Conservation (phyloP, 495 filamentous ascomycete species). For the Chaetomium tenue region DNA sequence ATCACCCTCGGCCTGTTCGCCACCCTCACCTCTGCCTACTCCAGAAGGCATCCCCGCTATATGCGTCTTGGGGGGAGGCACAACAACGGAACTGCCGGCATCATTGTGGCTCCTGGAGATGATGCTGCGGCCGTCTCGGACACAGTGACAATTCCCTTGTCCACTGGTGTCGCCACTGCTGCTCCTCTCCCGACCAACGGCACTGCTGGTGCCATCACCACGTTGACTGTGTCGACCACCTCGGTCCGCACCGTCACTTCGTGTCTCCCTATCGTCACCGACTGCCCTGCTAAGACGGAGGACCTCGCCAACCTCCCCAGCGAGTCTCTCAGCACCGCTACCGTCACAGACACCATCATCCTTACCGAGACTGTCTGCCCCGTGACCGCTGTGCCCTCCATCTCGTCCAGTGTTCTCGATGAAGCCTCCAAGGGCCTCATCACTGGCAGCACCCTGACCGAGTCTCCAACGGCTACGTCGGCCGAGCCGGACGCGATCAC, state of each 20-base stretch:
- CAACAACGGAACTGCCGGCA: slow-evolving; percentile 36
- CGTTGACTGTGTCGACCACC: slow-evolving; percentile 55
- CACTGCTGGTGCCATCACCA: slow-evolving; percentile 38
- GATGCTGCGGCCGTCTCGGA: neutral
- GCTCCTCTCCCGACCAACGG: slow-evolving; percentile 25
- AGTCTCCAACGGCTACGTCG: slow-evolving; percentile 25
- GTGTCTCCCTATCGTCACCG: slow-evolving; percentile 60
- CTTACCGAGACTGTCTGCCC: slow-evolving; percentile 50
- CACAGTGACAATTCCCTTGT: slow-evolving; percentile 10
- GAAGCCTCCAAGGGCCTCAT: slow-evolving; percentile 40
- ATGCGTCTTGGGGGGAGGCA: slow-evolving; percentile 36
- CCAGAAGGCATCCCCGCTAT: slow-evolving; percentile 40
- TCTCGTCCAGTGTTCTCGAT: slow-evolving; percentile 41
- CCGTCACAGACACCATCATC: slow-evolving; percentile 48
- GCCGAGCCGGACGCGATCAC: slow-evolving; percentile 18
- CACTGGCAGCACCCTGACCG: slow-evolving; percentile 27
- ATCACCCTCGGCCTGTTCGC: slow-evolving; percentile 48
- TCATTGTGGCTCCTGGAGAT: neutral
- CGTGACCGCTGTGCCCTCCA: slow-evolving; percentile 42
- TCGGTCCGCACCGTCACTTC: slow-evolving; percentile 59
- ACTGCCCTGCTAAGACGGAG: slow-evolving; percentile 56
- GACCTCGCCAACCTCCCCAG: slow-evolving; percentile 34
- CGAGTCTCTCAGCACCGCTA: slow-evolving; percentile 35
- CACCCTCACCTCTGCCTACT: slow-evolving; percentile 43
- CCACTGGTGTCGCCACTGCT: slow-evolving; percentile 26